phyloP scores from a whole-genome alignment of 2,329 filamentous ascomycete species.

The Botrytis paeoniae region DNA sequence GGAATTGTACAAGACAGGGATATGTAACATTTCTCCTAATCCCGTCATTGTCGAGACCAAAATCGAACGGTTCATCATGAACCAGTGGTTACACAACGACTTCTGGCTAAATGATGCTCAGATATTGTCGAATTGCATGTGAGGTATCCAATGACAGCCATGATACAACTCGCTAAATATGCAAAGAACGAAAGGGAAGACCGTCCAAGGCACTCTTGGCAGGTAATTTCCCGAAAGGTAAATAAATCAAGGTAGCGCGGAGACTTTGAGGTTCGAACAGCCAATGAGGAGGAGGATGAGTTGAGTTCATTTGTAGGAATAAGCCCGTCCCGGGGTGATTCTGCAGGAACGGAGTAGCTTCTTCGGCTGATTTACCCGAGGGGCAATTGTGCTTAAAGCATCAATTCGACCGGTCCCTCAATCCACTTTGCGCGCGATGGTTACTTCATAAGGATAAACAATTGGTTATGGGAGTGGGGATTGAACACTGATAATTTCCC shows the following conservation, averaged over 20 bases:
- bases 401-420: neutral
- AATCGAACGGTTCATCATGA: neutral
- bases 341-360: neutral
- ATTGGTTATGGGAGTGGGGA: neutral
- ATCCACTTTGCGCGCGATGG: neutral
- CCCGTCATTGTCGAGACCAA: neutral
- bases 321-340: neutral
- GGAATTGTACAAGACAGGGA: neutral
- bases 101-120: neutral
- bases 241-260: neutral
- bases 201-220: neutral
- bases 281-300: neutral
- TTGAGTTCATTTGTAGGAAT: neutral
- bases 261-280: neutral
- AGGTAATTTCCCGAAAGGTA: constrained; percentile 5
- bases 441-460: neutral
- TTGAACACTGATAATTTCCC: neutral
- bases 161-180: constrained; percentile 1
- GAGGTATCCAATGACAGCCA: neutral
- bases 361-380: neutral
- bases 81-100: neutral
- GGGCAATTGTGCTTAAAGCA: neutral
- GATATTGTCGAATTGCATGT: neutral
- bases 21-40: neutral
- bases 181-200: neutral